Percentiles rank a stretch among this genome's conserved stretches.
Evolutionary conservation across 2,329 filamentous ascomycete genomes (phyloP).

Genomic region (Cucurbitaria berberidis): DNA sequence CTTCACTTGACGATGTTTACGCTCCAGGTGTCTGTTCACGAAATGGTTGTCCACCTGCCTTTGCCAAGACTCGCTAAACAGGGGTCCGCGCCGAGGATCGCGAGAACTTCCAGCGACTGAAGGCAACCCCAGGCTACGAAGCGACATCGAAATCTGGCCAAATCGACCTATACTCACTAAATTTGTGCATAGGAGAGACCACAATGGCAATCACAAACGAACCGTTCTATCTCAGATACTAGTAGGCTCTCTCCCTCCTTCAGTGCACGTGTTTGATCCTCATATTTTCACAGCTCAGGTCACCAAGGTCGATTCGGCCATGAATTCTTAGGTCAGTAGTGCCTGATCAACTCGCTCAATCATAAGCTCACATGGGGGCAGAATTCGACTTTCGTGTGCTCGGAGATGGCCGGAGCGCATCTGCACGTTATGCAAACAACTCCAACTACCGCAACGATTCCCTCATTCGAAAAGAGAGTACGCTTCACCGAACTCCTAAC

Average conservation of each 20-base stretch:
- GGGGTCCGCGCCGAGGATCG: conserved; percentile 36
- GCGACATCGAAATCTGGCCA: background rate
- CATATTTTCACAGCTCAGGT: conserved; percentile 72
- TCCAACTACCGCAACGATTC: conserved; percentile 99
- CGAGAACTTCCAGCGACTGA: conserved; percentile 16
- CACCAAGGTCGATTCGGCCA: conserved; percentile 97
- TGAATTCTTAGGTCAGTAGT: conserved; percentile 83
- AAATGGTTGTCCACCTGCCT: conserved; percentile 26
- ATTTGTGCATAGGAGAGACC: too few species aligned
- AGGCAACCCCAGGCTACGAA: conserved; percentile 10
- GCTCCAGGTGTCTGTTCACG: conserved; percentile 47
- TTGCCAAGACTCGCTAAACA: conserved; percentile 32
- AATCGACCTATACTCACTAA: background rate
- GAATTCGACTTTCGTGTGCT: conserved; percentile 96
- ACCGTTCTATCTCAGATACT: conserved; percentile 95
- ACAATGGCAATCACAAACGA: conserved; percentile 71
- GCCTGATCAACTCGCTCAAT: background rate
- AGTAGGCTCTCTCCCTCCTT: conserved; percentile 66
- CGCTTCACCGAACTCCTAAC: conserved; percentile 44
- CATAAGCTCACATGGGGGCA: conserved; percentile 49
- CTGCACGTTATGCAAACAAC: conserved; percentile 97
- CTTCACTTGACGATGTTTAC: conserved; percentile 35
- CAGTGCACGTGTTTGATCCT: conserved; percentile 23
- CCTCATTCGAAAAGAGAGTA: conserved; percentile 98
- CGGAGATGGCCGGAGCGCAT: conserved; percentile 89